These are phyloP conservation scores for Podospora tetraspora DNA, from an alignment of 495 filamentous ascomycete genomes.

Conservation along the genomic window DNA sequence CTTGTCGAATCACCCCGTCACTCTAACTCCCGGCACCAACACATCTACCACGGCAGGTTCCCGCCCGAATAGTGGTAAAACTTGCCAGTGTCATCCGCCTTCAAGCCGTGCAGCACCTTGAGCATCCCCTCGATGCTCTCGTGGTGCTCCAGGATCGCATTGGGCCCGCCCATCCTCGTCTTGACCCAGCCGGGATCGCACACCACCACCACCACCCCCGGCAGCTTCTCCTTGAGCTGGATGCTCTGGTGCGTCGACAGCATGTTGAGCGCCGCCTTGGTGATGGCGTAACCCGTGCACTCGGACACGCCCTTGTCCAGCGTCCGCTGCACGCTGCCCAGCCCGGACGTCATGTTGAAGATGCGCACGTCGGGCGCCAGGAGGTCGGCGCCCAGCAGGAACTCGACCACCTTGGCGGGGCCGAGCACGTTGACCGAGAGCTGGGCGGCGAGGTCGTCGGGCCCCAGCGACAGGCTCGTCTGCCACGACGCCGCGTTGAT, in stretches of 20 bases:
- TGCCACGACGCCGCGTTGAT: conserved; percentile 34
- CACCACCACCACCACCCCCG: conserved; percentile 43
- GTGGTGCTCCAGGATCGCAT: conserved; percentile 43
- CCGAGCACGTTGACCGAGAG: conserved; percentile 39
- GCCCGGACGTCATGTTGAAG: conserved; percentile 37
- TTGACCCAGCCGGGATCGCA: conserved; percentile 60
- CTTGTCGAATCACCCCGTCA: background rate
- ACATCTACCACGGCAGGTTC: conserved; percentile 27
- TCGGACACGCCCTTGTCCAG: conserved; percentile 14
- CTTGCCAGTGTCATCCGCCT: conserved; percentile 36
- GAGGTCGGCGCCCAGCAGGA: conserved; percentile 22
- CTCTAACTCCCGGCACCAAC: background rate
- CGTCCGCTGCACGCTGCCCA: conserved; percentile 27
- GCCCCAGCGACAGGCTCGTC: conserved; percentile 32
- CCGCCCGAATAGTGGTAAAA: conserved; percentile 26
- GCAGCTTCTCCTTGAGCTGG: conserved; percentile 28
- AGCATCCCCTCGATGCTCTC: conserved; percentile 40
- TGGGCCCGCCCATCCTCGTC: conserved; percentile 55
- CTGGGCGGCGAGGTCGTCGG: conserved; percentile 27
- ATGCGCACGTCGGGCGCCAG: conserved; percentile 27
- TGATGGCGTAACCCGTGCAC: conserved; percentile 35
- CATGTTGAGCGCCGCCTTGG: conserved; percentile 42
- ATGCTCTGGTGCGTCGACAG: conserved; percentile 38
- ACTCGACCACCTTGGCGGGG: conserved; percentile 35
- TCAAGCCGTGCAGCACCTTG: conserved; percentile 25